phyloP scores from a whole-genome alignment of 495 filamentous ascomycete species.

The Aspergillus taichungensis region DNA sequence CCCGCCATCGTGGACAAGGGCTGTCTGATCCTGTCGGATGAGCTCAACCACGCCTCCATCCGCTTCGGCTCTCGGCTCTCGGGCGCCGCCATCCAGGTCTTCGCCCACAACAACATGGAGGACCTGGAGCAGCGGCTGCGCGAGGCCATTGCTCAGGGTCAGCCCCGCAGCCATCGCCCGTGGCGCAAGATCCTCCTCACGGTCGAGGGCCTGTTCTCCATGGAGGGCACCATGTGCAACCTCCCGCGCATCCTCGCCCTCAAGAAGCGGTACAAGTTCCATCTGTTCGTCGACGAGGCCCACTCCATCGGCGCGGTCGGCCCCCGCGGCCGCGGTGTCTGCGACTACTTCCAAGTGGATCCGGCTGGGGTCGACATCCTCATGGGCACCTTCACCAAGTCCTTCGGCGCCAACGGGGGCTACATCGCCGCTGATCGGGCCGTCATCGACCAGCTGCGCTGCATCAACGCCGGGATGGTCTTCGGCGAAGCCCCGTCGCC shows the following conservation, averaged over 20 bases:
- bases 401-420: conserved; percentile 87
- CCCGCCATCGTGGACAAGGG: conserved; percentile 76
- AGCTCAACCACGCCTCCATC: conserved; percentile 87
- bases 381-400: conserved; percentile 91
- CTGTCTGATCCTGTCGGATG: conserved; percentile 79
- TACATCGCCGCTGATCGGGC: conserved; percentile 75
- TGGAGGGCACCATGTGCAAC: conserved; percentile 92
- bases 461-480: conserved; percentile 66
- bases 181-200: conserved; percentile 93
- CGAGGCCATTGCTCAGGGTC: conserved; percentile 77
- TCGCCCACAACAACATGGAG: conserved; percentile 81
- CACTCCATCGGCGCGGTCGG: conserved; percentile 89
- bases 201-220: conserved; percentile 85
- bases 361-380: conserved; percentile 78
- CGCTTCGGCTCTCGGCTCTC: conserved; percentile 79
- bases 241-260: conserved; percentile 67
- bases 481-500: conserved; percentile 76
- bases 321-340: conserved; percentile 71
- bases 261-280: conserved; percentile 84
- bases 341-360: conserved; percentile 82
- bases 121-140: conserved; percentile 70
- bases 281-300: conserved; percentile 82
- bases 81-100: conserved; percentile 76
- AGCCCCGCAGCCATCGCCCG: conserved; percentile 80
- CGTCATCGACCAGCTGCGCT: conserved; percentile 73